phyloP scores from a whole-genome alignment of 345 rosid species.

The Hibiscus trionum region DNA sequence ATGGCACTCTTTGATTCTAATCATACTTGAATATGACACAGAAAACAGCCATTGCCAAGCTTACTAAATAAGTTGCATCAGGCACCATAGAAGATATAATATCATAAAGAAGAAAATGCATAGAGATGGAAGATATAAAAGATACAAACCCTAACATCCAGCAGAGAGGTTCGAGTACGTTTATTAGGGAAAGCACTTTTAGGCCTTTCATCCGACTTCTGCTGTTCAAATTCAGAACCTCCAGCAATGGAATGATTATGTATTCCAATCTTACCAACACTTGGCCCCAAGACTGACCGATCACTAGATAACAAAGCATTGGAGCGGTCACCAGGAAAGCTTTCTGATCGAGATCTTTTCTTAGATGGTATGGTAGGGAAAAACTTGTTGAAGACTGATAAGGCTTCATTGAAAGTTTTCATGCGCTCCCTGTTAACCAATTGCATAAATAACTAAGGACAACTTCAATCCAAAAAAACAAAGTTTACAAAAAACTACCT shows the following conservation, averaged over 20 bases:
- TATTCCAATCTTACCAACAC: slow-evolving; percentile 62
- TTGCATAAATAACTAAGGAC: slow-evolving; percentile 21
- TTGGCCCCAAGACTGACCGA: slow-evolving; percentile 47
- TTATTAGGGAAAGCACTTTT: slow-evolving; percentile 66
- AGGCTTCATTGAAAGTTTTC: slow-evolving; percentile 70
- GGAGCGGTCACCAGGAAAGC: slow-evolving; percentile 51
- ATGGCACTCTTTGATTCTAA: neutral
- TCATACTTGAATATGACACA: slow-evolving; percentile 1
- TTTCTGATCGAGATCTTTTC: slow-evolving; percentile 83
- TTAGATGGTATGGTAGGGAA: slow-evolving; percentile 66
- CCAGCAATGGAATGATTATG: slow-evolving; percentile 53
- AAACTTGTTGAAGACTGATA: slow-evolving; percentile 69
- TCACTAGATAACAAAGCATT: slow-evolving; percentile 47
- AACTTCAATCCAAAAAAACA: slow-evolving; percentile 11
- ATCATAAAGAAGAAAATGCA: slow-evolving; percentile 6
- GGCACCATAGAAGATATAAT: neutral
- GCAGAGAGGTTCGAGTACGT: slow-evolving; percentile 90
- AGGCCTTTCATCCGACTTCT: slow-evolving; percentile 66
- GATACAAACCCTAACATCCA: slow-evolving; percentile 56
- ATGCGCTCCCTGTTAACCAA: slow-evolving; percentile 63
- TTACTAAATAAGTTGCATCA: neutral
- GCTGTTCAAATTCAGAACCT: slow-evolving; percentile 69
- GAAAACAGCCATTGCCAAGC: neutral
- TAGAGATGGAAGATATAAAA: slow-evolving; percentile 8
- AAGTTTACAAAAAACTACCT: slow-evolving; percentile 52